phyloP scores from a whole-genome alignment of 495 filamentous ascomycete genomes.

The Tuber umbilicatum region DNA sequence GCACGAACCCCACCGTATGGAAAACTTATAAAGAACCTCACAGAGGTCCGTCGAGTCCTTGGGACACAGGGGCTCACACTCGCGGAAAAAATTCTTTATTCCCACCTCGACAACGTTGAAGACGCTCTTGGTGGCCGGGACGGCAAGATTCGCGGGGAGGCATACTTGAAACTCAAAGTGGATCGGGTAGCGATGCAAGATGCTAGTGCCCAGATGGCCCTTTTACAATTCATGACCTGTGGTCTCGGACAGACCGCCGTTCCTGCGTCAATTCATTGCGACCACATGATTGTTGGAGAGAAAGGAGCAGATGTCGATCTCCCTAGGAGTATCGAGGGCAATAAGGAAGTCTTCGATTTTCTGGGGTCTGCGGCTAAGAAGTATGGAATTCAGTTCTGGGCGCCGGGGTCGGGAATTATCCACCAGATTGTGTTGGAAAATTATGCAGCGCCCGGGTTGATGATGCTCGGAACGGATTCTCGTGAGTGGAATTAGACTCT shows the following conservation, averaged over 20 bases:
- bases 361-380: constrained; percentile 88
- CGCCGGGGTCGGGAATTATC: constrained; percentile 96
- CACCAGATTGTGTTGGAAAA: constrained; percentile 98
- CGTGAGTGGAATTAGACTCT: constrained; percentile 40
- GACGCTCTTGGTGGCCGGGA: constrained; percentile 76
- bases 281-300: constrained; percentile 96
- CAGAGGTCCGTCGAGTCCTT: constrained; percentile 64
- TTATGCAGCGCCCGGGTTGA: constrained; percentile 90
- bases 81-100: constrained; percentile 96
- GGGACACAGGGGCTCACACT: constrained; percentile 68
- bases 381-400: constrained; percentile 98
- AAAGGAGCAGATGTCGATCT: constrained; percentile 84
- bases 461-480: constrained; percentile 99
- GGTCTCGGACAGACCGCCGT: constrained; percentile 85
- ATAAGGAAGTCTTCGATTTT: constrained; percentile 97
- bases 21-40: constrained; percentile 54
- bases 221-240: constrained; percentile 98
- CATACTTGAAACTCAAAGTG: constrained; percentile 94
- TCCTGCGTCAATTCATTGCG: constrained; percentile 95
- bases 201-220: constrained; percentile 95
- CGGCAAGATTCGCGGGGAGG: constrained; percentile 77
- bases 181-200: constrained; percentile 99
- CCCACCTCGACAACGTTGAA: constrained; percentile 79
- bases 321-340: constrained; percentile 76
- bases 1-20: constrained; percentile 59